phyloP scores from a whole-genome alignment of 2,329 filamentous ascomycete species.

The Cercospora berteroae region DNA sequence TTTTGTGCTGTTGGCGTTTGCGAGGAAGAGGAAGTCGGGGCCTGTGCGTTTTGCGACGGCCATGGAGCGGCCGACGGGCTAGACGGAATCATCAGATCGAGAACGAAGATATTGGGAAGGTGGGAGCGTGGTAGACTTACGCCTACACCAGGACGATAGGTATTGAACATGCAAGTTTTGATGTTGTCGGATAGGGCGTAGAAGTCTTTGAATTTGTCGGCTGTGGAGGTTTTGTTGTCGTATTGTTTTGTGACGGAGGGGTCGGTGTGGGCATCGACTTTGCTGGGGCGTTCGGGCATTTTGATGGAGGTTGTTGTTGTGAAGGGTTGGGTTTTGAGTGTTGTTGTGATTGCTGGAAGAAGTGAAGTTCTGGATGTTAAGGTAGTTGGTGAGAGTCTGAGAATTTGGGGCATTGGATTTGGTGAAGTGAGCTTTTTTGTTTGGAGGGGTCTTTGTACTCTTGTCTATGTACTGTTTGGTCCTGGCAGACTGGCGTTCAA shows the following conservation, averaged over 20 bases:
- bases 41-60: constrained; percentile 56
- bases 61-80: constrained; percentile 50
- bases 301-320: constrained; percentile 28
- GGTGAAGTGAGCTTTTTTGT: not conserved
- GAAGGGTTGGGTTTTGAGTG: not conserved
- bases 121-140: too few relatives aligned
- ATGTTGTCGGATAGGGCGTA: constrained; percentile 48
- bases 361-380: not conserved
- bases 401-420: not conserved
- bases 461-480: not conserved
- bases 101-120: too few relatives aligned
- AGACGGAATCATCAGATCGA: too few relatives aligned
- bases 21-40: constrained; percentile 53
- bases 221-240: constrained; percentile 44
- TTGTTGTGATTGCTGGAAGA: not conserved
- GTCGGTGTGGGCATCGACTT: constrained; percentile 46
- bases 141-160: constrained; percentile 44
- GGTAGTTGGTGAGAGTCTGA: not conserved
- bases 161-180: constrained; percentile 47
- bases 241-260: constrained; percentile 52
- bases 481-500: not conserved
- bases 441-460: too few relatives aligned
- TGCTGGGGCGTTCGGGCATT: constrained; percentile 47
- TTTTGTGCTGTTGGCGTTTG: constrained; percentile 49
- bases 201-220: constrained; percentile 50